phyloP scores from a whole-genome alignment of 805 yeast genomes.

The Myxozyma sirexii region DNA sequence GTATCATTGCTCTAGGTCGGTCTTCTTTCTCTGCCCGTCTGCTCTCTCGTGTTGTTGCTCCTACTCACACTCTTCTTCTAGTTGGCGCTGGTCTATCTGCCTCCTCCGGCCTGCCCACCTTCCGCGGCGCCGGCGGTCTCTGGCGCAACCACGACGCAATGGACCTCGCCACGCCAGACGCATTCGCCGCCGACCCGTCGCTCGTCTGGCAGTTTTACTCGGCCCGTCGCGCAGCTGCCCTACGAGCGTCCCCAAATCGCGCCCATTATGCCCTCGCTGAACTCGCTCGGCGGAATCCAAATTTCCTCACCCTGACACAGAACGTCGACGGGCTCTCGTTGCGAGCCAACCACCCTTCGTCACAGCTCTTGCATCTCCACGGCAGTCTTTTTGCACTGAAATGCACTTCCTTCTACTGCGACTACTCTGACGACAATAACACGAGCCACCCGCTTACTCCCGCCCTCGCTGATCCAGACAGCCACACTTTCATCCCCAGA shows the following conservation, averaged over 20 bases:
- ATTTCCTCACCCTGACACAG: constrained; percentile 72
- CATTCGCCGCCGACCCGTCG: constrained; percentile 79
- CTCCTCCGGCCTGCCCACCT: constrained; percentile 74
- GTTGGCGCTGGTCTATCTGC: constrained; percentile 81
- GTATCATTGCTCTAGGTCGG: constrained; percentile 43
- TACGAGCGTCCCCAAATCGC: constrained; percentile 67
- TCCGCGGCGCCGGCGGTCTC: constrained; percentile 69
- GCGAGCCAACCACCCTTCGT: constrained; percentile 63
- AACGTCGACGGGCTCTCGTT: constrained; percentile 65
- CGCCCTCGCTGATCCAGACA: constrained; percentile 49
- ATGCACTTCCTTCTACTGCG: constrained; percentile 78
- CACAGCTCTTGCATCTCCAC: constrained; percentile 67
- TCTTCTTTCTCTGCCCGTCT: neutral
- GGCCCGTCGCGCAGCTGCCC: constrained; percentile 64
- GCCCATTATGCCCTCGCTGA: constrained; percentile 74
- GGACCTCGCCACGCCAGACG: constrained; percentile 90
- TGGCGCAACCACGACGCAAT: constrained; percentile 80
- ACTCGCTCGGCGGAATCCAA: constrained; percentile 51
- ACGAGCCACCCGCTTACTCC: constrained; percentile 61
- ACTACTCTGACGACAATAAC: constrained; percentile 57
- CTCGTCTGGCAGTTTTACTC: constrained; percentile 87
- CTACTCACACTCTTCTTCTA: neutral
- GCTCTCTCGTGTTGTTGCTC: neutral
- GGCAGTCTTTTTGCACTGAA: constrained; percentile 73
- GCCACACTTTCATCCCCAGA: constrained; percentile 50